Conservation (phyloP, 768 basidiomycete species). For the Trametes coccinea region DNA sequence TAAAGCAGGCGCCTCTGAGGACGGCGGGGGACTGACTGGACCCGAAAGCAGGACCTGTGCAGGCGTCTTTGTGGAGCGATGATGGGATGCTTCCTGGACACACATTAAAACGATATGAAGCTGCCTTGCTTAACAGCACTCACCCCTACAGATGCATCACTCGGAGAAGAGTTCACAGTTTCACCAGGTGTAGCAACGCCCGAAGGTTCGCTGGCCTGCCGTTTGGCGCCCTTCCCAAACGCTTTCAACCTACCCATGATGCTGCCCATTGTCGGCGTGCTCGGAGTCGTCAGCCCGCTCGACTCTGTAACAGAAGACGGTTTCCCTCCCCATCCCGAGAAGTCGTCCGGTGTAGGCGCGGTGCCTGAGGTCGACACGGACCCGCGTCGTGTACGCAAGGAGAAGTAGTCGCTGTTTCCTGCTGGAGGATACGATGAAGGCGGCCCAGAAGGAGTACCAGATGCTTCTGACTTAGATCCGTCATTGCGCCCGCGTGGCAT, state of each 20-base stretch:
- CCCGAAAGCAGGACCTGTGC: conserved; percentile 55
- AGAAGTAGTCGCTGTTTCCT: conserved; percentile 51
- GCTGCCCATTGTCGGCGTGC: conserved; percentile 49
- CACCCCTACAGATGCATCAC: conserved; percentile 30
- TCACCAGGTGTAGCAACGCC: conserved; percentile 23
- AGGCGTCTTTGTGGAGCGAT: conserved; percentile 46
- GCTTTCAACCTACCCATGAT: conserved; percentile 81
- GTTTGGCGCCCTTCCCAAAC: conserved; percentile 61
- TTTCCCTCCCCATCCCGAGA: conserved; percentile 40
- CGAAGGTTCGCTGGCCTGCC: conserved; percentile 32
- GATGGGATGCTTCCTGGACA: conserved; percentile 15
- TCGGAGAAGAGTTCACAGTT: conserved; percentile 4
- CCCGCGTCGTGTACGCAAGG: conserved; percentile 44
- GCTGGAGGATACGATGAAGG: conserved; percentile 9
- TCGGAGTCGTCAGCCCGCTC: conserved; percentile 45
- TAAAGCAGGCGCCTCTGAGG: conserved; percentile 71
- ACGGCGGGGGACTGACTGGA: conserved; percentile 63
- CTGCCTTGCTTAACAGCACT: not conserved
- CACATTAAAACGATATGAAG: no score
- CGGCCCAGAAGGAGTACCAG: not conserved
- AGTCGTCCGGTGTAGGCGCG: conserved; percentile 46
- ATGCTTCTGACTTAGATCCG: not conserved
- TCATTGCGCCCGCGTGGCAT: conserved; percentile 16
- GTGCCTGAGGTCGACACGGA: conserved; percentile 43
- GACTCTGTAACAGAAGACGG: conserved; percentile 8